These are phyloP conservation scores for Abortiporus biennis DNA, from an alignment of 1,284 basidiomycete species.

Conservation along the genomic window DNA sequence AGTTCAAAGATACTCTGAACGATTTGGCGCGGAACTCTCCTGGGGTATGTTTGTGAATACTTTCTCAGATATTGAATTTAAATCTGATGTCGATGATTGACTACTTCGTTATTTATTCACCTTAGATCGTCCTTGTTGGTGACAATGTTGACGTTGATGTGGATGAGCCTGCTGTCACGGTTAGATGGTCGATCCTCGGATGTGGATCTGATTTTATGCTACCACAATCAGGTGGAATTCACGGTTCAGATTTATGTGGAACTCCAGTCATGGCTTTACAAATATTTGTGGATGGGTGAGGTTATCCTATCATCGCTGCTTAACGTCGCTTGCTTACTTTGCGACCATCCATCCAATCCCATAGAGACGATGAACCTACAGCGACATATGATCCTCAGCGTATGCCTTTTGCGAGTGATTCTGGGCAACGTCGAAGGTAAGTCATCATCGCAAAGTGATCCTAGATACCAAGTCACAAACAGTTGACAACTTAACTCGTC, in stretches of 20 bases:
- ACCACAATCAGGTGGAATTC: slow-evolving; percentile 41
- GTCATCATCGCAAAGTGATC: slow-evolving; percentile 5
- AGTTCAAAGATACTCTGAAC: slow-evolving; percentile 37
- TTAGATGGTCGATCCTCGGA: slow-evolving; percentile 52
- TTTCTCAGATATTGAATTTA: not conserved
- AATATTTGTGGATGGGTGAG: slow-evolving; percentile 48
- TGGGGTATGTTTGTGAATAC: slow-evolving; percentile 32
- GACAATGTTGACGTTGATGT: slow-evolving; percentile 53
- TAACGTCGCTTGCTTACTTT: too few relatives aligned
- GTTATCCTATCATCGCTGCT: slow-evolving; percentile 2
- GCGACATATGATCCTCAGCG: slow-evolving; percentile 39
- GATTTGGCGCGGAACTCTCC: slow-evolving; percentile 34
- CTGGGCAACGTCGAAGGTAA: slow-evolving; percentile 37
- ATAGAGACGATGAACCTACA: slow-evolving; percentile 29
- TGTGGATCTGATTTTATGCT: slow-evolving; percentile 43
- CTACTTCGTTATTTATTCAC: too few relatives aligned
- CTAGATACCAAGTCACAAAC: not conserved
- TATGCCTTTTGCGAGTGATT: slow-evolving; percentile 35
- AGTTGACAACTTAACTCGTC: not conserved
- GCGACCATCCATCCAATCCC: slow-evolving; percentile 2
- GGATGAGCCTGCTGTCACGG: slow-evolving; percentile 48
- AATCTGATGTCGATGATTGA: not conserved
- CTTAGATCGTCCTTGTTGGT: slow-evolving; percentile 45
- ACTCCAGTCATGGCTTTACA: slow-evolving; percentile 36
- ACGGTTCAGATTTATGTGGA: slow-evolving; percentile 41